These are phyloP conservation scores for Jaapia argillacea DNA, from an alignment of 768 basidiomycete species.

Conservation along the genomic window DNA sequence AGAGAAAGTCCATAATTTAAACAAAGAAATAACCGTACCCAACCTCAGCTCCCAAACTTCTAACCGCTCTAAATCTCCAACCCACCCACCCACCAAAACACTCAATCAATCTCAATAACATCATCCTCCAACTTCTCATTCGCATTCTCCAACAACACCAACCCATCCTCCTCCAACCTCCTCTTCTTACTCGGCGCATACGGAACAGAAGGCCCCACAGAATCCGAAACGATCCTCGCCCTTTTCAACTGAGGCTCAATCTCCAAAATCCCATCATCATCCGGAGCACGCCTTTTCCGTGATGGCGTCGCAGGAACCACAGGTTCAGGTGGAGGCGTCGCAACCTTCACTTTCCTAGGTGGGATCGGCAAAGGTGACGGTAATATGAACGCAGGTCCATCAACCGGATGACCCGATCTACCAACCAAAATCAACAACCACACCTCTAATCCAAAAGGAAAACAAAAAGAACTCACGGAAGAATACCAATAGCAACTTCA, in stretches of 20 bases:
- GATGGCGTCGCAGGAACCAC: slow-evolving; percentile 34
- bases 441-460: background rate
- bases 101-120: slow-evolving; percentile 47
- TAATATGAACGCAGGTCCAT: slow-evolving; percentile 47
- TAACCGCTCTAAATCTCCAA: no score
- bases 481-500: slow-evolving; percentile 51
- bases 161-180: slow-evolving; percentile 63
- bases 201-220: slow-evolving; percentile 8
- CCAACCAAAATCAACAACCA: background rate
- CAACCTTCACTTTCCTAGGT: slow-evolving; percentile 24
- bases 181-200: slow-evolving; percentile 55
- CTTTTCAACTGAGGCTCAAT: slow-evolving; percentile 53
- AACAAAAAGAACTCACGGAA: slow-evolving; percentile 53
- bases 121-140: slow-evolving; percentile 43
- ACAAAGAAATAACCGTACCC: background rate
- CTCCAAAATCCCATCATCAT: slow-evolving; percentile 44
- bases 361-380: slow-evolving; percentile 58
- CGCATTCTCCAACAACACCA: slow-evolving; percentile 53
- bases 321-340: slow-evolving; percentile 23
- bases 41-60: no score
- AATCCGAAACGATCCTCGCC: slow-evolving; percentile 17
- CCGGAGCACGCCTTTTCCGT: slow-evolving; percentile 49
- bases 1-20: background rate
- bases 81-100: no score
- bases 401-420: slow-evolving; percentile 47